A percentile compares a stretch with the other conserved stretches of the same genome.
phyloP scores from a whole-genome alignment of 73 alveolate genomes.

The Halteria grandinella region DNA sequence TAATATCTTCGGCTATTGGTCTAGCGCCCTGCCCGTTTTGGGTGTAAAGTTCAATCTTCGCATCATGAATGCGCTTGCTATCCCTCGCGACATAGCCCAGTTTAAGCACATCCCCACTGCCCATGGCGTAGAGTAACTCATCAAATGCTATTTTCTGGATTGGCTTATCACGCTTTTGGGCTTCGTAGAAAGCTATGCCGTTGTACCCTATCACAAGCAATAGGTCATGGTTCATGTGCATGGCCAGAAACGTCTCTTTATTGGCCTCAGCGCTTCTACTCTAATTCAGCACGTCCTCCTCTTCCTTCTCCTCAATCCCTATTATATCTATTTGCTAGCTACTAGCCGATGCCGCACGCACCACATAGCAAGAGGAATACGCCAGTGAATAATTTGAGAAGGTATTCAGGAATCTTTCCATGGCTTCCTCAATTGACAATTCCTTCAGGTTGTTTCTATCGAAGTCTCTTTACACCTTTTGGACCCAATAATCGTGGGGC shows the following conservation, averaged over 20 bases:
- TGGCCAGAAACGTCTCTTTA: conserved; percentile 3
- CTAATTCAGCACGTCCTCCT: too few species aligned
- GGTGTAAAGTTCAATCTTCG: conserved; percentile 25
- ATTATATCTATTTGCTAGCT: not conserved
- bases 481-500: conserved; percentile 7
- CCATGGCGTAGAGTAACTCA: conserved; percentile 50
- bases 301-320: not conserved
- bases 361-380: conserved; percentile 12
- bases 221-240: conserved; percentile 7
- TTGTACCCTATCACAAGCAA: conserved; percentile 23
- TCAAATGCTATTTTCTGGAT: conserved; percentile 19
- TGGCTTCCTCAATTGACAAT: conserved; percentile 35
- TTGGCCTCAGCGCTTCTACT: too few species aligned
- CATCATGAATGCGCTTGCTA: conserved; percentile 16
- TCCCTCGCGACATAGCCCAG: conserved; percentile 20
- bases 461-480: conserved; percentile 35
- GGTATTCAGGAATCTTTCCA: conserved; percentile 24
- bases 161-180: conserved; percentile 27
- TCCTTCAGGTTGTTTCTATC: conserved; percentile 25
- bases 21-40: conserved; percentile 28
- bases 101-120: conserved; percentile 1
- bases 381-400: conserved; percentile 18
- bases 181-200: conserved; percentile 17
- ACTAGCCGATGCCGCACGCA: not conserved
- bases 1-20: conserved; percentile 51